phyloP scores from a whole-genome alignment of 108 stramenopile species.

The Epithemia pelagica region DNA sequence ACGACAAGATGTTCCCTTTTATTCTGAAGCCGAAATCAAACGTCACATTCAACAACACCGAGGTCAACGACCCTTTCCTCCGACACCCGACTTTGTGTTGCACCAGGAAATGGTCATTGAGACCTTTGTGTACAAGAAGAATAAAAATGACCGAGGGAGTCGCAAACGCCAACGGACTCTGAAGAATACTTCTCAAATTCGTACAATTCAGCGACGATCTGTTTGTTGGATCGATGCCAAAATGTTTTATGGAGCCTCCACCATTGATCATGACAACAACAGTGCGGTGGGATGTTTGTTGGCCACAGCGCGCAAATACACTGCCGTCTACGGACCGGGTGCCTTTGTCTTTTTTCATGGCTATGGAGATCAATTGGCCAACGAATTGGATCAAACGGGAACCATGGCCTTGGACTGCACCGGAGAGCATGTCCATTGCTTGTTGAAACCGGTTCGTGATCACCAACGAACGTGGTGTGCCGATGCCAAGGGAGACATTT shows the following conservation, averaged over 20 bases:
- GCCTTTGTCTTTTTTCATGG: constrained; percentile 67
- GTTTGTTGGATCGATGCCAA: constrained; percentile 72
- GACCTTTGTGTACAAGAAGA: not conserved
- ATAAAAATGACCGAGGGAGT: not conserved
- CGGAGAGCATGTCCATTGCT: constrained; percentile 24
- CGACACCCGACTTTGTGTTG: constrained; percentile 66
- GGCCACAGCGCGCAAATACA: constrained; percentile 37
- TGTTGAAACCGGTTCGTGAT: constrained; percentile 25
- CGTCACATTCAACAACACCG: constrained; percentile 1
- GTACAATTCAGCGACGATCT: constrained; percentile 7
- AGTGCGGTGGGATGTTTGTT: constrained; percentile 61
- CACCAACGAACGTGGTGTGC: constrained; percentile 67
- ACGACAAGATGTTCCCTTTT: constrained; percentile 24
- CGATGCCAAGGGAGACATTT: constrained; percentile 38
- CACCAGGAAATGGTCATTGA: constrained; percentile 19
- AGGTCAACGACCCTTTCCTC: constrained; percentile 8
- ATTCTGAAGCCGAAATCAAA: constrained; percentile 56
- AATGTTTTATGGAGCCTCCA: constrained; percentile 78
- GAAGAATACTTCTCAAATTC: constrained; percentile 2
- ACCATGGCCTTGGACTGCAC: constrained; percentile 50
- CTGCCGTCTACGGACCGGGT: constrained; percentile 43
- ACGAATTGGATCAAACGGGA: constrained; percentile 36
- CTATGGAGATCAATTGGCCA: constrained; percentile 48
- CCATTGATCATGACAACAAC: constrained; percentile 38
- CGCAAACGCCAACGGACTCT: not conserved